phyloP scores from a whole-genome alignment of 225 moss, liverwort and hornwort genomes.

The Physcomitrium patens region DNA sequence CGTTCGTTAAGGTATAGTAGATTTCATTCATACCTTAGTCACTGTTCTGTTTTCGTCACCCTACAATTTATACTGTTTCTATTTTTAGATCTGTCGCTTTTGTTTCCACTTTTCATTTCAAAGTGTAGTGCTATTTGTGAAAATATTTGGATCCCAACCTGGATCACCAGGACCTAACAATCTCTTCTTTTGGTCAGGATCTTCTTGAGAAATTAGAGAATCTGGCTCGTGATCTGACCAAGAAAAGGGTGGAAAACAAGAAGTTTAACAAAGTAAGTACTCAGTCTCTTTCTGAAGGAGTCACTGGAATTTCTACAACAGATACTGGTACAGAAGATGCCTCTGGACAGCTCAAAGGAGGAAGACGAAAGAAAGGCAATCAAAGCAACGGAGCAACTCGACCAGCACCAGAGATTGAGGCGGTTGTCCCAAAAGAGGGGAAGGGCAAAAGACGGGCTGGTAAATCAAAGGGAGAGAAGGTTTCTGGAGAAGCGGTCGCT shows the following conservation, averaged over 20 bases:
- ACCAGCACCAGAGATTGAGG: constrained; percentile 52
- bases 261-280: constrained; percentile 36
- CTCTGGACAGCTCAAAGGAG: constrained; percentile 54
- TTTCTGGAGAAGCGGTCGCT: constrained; percentile 54
- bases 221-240: constrained; percentile 57
- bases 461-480: constrained; percentile 79
- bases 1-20: constrained; percentile 75
- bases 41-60: constrained; percentile 14
- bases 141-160: constrained; percentile 10
- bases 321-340: constrained; percentile 57
- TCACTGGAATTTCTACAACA: constrained; percentile 35
- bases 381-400: constrained; percentile 38
- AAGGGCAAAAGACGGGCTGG: constrained; percentile 65
- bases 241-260: constrained; percentile 55
- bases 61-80: constrained; percentile 7
- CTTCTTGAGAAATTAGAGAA: constrained; percentile 73
- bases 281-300: constrained; percentile 41
- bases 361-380: constrained; percentile 71
- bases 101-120: constrained; percentile 8
- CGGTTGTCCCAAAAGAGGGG: constrained; percentile 52
- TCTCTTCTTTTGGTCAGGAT: constrained; percentile 48
- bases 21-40: constrained; percentile 9
- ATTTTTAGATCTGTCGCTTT: constrained; percentile 8
- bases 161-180: constrained; percentile 11
- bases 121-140: constrained; percentile 1